Conservation (phyloP, 257 asterid genomes). For the Striga asiatica region DNA sequence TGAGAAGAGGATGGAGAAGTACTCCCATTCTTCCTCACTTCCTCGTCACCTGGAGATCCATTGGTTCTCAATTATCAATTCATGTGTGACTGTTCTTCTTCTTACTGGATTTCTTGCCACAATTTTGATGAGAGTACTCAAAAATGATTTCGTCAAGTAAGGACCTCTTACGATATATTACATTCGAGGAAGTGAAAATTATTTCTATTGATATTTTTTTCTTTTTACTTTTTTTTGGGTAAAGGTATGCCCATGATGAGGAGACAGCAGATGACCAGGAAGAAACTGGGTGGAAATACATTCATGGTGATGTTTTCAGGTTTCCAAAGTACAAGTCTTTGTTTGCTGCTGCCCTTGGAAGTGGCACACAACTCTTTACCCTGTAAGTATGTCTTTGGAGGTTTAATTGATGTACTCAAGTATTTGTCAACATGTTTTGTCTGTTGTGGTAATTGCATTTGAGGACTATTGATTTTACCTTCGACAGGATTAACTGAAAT, state of each 20-base stretch:
- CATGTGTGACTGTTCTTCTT: conserved; percentile 62
- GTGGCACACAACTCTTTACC: conserved; percentile 64
- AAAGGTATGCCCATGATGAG: conserved; percentile 69
- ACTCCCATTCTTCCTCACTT: conserved; percentile 42
- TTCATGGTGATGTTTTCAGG: conserved; percentile 72
- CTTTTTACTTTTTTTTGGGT: neutral
- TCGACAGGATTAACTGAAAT: neutral
- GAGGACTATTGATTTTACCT: neutral
- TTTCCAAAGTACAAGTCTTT: conserved; percentile 49
- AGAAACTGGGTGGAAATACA: conserved; percentile 74
- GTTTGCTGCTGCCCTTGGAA: conserved; percentile 58
- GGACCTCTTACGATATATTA: conserved; percentile 10
- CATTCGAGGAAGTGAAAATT: neutral
- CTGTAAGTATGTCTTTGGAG: conserved; percentile 30
- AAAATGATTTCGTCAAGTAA: conserved; percentile 36
- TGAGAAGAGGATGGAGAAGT: conserved; percentile 71
- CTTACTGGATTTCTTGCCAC: conserved; percentile 61
- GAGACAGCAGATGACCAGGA: conserved; percentile 61
- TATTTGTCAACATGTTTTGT: neutral
- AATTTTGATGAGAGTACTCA: conserved; percentile 59
- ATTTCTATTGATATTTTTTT: conserved; percentile 12
- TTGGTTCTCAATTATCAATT: conserved; percentile 68
- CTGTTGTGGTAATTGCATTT: neutral
- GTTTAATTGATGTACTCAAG: neutral
- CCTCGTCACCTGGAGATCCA: conserved; percentile 20